Evolutionary conservation across 2,329 filamentous ascomycete species (phyloP).

Genomic region (Sporothrix euskadiensis): DNA sequence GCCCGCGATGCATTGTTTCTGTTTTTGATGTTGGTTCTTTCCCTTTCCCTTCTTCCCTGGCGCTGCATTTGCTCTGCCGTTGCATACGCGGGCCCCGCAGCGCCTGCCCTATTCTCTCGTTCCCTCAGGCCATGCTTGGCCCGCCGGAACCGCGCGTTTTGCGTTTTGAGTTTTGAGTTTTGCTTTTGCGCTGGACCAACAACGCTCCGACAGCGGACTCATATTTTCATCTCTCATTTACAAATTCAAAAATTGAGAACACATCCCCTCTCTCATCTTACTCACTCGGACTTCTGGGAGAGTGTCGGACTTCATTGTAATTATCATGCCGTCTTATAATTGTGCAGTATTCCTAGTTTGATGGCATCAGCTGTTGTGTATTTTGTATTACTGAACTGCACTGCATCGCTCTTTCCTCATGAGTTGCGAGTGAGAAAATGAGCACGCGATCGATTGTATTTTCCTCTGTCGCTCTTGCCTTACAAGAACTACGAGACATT

Average conservation of each 20-base stretch:
- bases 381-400: not conserved
- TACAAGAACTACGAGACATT: not conserved
- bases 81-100: not conserved
- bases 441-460: not conserved
- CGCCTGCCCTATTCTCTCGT: not conserved
- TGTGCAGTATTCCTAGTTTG: not conserved
- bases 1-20: not conserved
- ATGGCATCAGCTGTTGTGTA: not conserved
- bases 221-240: not conserved
- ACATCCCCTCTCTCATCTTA: not conserved
- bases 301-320: not conserved
- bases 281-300: not conserved
- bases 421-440: not conserved
- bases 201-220: slow-evolving; percentile 18
- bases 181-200: not conserved
- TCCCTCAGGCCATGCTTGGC: not conserved
- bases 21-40: not conserved
- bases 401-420: slow-evolving; percentile 5
- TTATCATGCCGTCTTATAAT: slow-evolving; percentile 10
- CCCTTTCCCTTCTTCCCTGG: not conserved
- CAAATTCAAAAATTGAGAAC: not conserved
- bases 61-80: not conserved
- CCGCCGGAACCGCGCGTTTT: slow-evolving; percentile 3
- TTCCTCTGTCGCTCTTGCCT: not conserved
- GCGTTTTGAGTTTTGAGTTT: no score